Conservation (phyloP, 495 filamentous ascomycete species). For the Annulohypoxylon maeteangense region DNA sequence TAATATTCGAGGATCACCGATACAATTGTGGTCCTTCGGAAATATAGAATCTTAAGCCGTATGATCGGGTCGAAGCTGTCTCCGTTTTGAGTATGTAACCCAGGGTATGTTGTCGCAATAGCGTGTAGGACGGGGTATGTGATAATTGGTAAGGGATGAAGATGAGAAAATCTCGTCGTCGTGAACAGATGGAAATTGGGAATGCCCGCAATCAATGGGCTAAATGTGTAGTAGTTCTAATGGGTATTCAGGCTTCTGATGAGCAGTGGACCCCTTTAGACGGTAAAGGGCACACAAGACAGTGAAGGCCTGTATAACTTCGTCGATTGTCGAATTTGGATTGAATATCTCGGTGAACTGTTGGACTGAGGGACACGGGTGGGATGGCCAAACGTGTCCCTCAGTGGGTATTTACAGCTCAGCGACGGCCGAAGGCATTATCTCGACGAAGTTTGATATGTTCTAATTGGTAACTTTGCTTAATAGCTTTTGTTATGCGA, state of each 20-base stretch:
- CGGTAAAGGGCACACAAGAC: conserved; percentile 51
- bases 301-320: conserved; percentile 68
- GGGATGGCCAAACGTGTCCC: conserved; percentile 63
- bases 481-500: conserved; percentile 63
- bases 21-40: conserved; percentile 4
- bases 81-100: conserved; percentile 2
- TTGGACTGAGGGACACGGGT: conserved; percentile 72
- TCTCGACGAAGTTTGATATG: conserved; percentile 81
- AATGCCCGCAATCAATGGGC: conserved; percentile 33
- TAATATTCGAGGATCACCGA: conserved; percentile 14
- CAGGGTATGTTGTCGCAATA: conserved; percentile 15
- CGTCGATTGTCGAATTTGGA: conserved; percentile 75
- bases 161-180: conserved; percentile 45
- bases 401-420: conserved; percentile 94
- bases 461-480: conserved; percentile 51
- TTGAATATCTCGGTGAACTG: conserved; percentile 84
- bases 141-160: conserved; percentile 15
- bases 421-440: conserved; percentile 87
- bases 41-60: conserved; percentile 19
- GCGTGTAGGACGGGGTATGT: conserved; percentile 18
- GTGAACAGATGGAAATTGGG: conserved; percentile 28
- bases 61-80: not conserved
- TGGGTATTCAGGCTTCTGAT: conserved; percentile 43
- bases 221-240: conserved; percentile 38
- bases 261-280: conserved; percentile 11